Evolutionary conservation across 768 basidiomycete species (phyloP).

Genomic region (Amanita molliuscula): DNA sequence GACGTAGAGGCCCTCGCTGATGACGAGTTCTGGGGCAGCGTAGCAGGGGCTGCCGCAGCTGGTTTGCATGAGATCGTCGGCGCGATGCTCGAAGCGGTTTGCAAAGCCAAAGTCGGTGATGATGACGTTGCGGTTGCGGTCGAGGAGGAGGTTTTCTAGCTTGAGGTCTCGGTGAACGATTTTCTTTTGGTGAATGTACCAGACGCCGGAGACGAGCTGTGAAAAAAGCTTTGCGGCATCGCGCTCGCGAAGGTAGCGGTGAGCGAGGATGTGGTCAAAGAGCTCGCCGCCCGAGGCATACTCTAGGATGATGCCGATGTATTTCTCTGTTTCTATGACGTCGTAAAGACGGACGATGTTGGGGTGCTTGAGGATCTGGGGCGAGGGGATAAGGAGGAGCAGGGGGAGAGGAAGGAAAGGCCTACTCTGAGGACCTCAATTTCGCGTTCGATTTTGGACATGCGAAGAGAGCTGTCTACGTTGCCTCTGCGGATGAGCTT

Average conservation of each 20-base stretch:
- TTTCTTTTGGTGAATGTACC: conserved; percentile 98
- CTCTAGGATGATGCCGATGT: conserved; percentile 98
- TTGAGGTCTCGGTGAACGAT: conserved; percentile 99
- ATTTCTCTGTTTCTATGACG: conserved; percentile 98
- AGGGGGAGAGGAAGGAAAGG: conserved; percentile 7
- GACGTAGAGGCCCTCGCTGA: conserved; percentile 93
- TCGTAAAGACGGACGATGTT: conserved; percentile 98
- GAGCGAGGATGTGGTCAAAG: conserved; percentile 97
- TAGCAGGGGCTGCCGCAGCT: conserved; percentile 97
- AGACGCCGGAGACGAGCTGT: conserved; percentile 96
- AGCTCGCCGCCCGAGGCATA: conserved; percentile 98
- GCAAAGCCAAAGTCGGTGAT: conserved; percentile 99
- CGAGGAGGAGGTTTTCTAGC: conserved; percentile 94
- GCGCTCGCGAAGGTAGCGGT: conserved; percentile 88
- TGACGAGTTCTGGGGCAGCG: conserved; percentile 96
- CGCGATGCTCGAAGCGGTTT: conserved; percentile 87
- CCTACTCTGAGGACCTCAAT: conserved; percentile 92
- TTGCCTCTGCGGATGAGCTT: conserved; percentile 93
- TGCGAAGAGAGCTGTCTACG: conserved; percentile 74
- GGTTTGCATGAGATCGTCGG: conserved; percentile 97
- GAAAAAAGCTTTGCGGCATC: conserved; percentile 95
- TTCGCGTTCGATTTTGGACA: conserved; percentile 95
- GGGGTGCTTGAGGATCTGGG: conserved; percentile 86
- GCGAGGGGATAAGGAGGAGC: background rate
- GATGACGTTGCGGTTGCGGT: conserved; percentile 96